Evolutionary conservation across 306 rosid species (phyloP), one percentile per base, ranked within the genome.

Genomic region (Pachyrhizus erosus): DNA sequence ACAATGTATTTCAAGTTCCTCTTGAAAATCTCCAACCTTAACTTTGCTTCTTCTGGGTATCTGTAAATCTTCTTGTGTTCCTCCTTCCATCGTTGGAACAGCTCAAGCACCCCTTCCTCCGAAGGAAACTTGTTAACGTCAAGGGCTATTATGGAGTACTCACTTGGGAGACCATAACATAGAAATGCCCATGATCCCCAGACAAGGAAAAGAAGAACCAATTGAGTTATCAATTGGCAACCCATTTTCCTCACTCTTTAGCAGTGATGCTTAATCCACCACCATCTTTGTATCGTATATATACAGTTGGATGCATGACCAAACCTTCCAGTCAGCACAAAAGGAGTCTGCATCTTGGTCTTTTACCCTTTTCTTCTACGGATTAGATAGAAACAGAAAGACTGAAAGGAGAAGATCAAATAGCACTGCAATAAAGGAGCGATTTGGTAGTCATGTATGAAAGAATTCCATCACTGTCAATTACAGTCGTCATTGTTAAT

Each of bases 21-120:
- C 90, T 90, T 88, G 89, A 93, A 93, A 77, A 78, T 90, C 86
- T 88, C 88, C 17, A 91, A 88, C 90, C 92, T 90, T 75, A 45
- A 29, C 72, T 80, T 80, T 12, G 52, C 85, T 80, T 93, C 96
- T 77, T 87, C 97, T 1, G 75, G 81, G 33, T 86, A 83, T 33
- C 4, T 62, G 80, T 93, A 93, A n/a, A 77, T 75, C 85, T 73
- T 91, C 26, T 17, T 57, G 82, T 89, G 89, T 69, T 89, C 83
- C 84, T 75, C 48, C 83, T 73, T 91, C 98, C 98, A 91, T 14
- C 26, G 57, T 64, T 85, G 89, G 78, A 93, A 91, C n/a, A 93
- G 62, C 81, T 93, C 93, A 58, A 87, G 77, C 15, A 85, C 86
- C 82, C 71, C 48, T 75, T 86, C 90, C 82, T 89, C 93, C 1